These are phyloP conservation scores for Vitis labrusca DNA, from an alignment of 164 flowering plant species.

Conservation along the genomic window DNA sequence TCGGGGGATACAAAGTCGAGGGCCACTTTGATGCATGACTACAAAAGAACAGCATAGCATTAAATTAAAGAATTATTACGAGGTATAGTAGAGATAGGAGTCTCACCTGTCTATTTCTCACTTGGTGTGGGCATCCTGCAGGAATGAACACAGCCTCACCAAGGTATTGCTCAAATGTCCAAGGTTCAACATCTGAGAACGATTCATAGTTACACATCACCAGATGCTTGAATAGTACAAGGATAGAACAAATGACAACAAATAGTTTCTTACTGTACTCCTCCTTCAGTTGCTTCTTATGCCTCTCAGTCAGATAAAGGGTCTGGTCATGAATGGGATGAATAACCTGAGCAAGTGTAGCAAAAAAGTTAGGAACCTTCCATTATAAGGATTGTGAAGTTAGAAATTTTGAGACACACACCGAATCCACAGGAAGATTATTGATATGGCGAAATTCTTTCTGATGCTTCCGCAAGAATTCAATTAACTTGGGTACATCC, in stretches of 20 bases:
- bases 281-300: conserved; percentile 71
- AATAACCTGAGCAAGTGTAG: conserved; percentile 49
- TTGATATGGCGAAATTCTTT: conserved; percentile 63
- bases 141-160: conserved; percentile 89
- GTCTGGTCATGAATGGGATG: conserved; percentile 90
- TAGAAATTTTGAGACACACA: conserved; percentile 26
- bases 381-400: no score
- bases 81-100: background rate
- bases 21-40: conserved; percentile 68
- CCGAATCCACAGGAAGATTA: conserved; percentile 51
- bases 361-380: conserved; percentile 3
- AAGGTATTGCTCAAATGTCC: conserved; percentile 84
- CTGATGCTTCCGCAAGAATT: conserved; percentile 57
- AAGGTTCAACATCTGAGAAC: conserved; percentile 65
- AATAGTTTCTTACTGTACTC: conserved; percentile 53
- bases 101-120: conserved; percentile 70
- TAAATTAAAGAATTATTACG: background rate
- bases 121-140: conserved; percentile 92
- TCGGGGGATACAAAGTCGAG: conserved; percentile 66
- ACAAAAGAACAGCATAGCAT: conserved; percentile 7
- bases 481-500: conserved; percentile 69
- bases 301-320: conserved; percentile 57
- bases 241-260: background rate
- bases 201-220: background rate
- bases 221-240: background rate